Evolutionary conservation across 169 alveolate genomes (phyloP), one percentile per base, ranked within the genome.

Genomic region (Plasmodium coatneyi): DNA sequence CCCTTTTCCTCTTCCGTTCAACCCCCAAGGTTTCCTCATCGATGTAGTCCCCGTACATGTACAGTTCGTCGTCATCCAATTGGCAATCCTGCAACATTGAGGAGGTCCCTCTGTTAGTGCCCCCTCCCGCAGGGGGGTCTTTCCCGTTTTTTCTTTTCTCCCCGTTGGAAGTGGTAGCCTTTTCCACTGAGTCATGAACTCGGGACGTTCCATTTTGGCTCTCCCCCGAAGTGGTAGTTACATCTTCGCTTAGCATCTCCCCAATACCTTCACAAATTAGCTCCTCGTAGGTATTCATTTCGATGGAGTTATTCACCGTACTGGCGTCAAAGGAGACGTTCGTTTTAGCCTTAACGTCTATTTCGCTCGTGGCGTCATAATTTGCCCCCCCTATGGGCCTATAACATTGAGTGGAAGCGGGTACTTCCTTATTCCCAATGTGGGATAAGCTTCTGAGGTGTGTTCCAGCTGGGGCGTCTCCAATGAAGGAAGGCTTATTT

Each of bases 1-100:
- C 83, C 10, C 28, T 71, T 83, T 71, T 83, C 81, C 66, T 72
- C 28, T 46, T 71, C 43, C 49, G 41, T n/a, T 5, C 43, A 19
- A 22, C 16, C 71, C 41, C 91, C 71, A 5, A 5, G 28, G 25
- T 60, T 25, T 83, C 92, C 46, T 71, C 92, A 71, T 39, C 41
- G 74, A 83, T 83, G 39, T 83, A 83, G 19, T 83, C 92, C 43
- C 92, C 92, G 52, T 83, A 83, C 92, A 83, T 83, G 36, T 71
- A 71, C 52, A 83, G 43, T 5, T 54, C 66, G 71, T 82, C 19
- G 41, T 28, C 56, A 76, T 36, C 83, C 19, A 32, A 5, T 0
- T 76, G 34, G 34, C 36, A 16, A 22, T 66, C n/a, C 3, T 25
- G 5, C 36, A 66, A 25, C 4, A 19, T 66, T 66, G 76, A 5